Evolutionary conservation across 2,329 filamentous ascomycete species (phyloP).

Genomic region (Aspergillus unguis): DNA sequence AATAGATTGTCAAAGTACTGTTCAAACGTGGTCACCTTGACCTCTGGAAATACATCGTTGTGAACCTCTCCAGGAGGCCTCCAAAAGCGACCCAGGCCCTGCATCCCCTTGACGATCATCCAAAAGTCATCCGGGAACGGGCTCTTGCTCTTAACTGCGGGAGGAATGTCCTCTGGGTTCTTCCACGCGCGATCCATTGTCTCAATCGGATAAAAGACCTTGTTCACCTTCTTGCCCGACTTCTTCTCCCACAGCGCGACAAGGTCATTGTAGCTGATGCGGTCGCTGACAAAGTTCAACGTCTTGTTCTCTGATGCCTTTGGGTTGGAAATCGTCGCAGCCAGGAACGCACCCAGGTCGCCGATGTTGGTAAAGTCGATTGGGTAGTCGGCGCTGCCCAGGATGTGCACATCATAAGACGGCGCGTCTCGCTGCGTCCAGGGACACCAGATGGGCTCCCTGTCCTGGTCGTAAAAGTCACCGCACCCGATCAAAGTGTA

Average conservation of each 20-base stretch:
- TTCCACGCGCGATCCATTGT: conserved; percentile 19
- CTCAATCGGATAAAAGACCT: conserved; percentile 9
- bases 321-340: conserved; percentile 23
- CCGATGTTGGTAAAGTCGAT: conserved; percentile 25
- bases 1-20: conserved; percentile 10
- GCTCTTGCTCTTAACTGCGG: conserved; percentile 15
- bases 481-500: conserved; percentile 33
- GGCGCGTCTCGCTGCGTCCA: conserved; percentile 22
- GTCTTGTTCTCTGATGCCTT: conserved; percentile 20
- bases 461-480: conserved; percentile 29
- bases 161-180: conserved; percentile 13
- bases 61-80: conserved; percentile 20
- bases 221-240: conserved; percentile 18
- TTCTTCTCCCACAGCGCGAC: conserved; percentile 19
- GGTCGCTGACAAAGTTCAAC: conserved; percentile 26
- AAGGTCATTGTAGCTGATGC: conserved; percentile 22
- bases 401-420: conserved; percentile 22
- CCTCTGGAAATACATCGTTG: conserved; percentile 15
- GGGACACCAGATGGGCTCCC: conserved; percentile 27
- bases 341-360: conserved; percentile 27
- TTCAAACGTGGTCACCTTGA: conserved; percentile 8
- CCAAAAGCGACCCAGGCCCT: conserved; percentile 21
- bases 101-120: conserved; percentile 23
- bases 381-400: conserved; percentile 23
- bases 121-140: conserved; percentile 25